These are phyloP conservation scores for Phytophthora foliorum DNA, from an alignment of 352 stramenopile genomes.

Conservation along the genomic window DNA sequence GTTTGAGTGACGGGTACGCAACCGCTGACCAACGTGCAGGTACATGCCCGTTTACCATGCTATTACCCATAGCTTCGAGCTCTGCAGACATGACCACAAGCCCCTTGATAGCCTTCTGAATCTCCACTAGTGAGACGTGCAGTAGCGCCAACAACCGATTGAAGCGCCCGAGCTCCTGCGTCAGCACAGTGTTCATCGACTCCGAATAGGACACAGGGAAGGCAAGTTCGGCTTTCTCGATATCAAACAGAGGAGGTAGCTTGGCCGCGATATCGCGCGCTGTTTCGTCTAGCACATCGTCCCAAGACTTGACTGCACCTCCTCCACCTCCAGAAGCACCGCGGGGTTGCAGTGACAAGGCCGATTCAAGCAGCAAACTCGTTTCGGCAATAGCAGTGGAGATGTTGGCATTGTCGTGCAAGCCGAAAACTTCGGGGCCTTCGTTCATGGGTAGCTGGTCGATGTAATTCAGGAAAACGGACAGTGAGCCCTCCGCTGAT, in stretches of 20 bases:
- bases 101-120: slow-evolving; percentile 93
- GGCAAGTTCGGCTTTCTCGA: slow-evolving; percentile 90
- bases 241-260: slow-evolving; percentile 87
- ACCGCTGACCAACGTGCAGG: slow-evolving; percentile 84
- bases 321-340: slow-evolving; percentile 56
- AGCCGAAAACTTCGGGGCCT: slow-evolving; percentile 86
- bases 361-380: slow-evolving; percentile 88
- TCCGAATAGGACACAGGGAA: slow-evolving; percentile 88
- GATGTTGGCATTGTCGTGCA: slow-evolving; percentile 91
- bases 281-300: slow-evolving; percentile 88
- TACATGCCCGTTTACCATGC: slow-evolving; percentile 94
- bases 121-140: slow-evolving; percentile 82
- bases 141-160: slow-evolving; percentile 89
- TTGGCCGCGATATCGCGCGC: slow-evolving; percentile 88
- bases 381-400: slow-evolving; percentile 91
- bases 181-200: slow-evolving; percentile 93
- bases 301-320: slow-evolving; percentile 89
- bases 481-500: slow-evolving; percentile 45
- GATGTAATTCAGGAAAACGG: slow-evolving; percentile 81
- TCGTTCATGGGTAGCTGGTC: slow-evolving; percentile 88
- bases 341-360: slow-evolving; percentile 92
- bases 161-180: slow-evolving; percentile 93
- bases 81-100: slow-evolving; percentile 94
- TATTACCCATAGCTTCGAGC: slow-evolving; percentile 94
- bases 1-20: slow-evolving; percentile 94